Conservation (phyloP, 345 rosid genomes). For the Salix suchowensis region DNA sequence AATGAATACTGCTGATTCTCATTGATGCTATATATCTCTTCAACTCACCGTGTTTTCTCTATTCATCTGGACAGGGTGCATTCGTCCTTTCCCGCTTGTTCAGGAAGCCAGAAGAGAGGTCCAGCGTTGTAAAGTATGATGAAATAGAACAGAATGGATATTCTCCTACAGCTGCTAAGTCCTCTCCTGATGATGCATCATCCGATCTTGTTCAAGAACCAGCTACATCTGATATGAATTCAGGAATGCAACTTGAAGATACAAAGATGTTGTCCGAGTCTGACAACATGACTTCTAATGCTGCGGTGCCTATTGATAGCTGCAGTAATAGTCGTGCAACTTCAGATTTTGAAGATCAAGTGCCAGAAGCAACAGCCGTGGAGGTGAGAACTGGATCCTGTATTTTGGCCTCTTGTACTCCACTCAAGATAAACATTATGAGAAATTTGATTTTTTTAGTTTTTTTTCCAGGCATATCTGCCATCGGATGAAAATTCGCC, state of each 20-base stretch:
- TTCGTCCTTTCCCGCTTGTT: conserved; percentile 85
- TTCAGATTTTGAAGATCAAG: conserved; percentile 51
- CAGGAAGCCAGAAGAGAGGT: conserved; percentile 59
- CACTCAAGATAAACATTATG: not conserved
- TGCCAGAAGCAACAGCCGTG: conserved; percentile 27
- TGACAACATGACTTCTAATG: conserved; percentile 29
- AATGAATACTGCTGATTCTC: not conserved
- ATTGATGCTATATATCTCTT: not conserved
- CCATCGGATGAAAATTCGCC: conserved; percentile 18
- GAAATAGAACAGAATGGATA: conserved; percentile 45
- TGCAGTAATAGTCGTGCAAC: conserved; percentile 41
- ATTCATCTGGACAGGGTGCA: conserved; percentile 38
- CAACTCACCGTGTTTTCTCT: conserved; percentile 1
- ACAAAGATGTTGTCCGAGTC: conserved; percentile 29
- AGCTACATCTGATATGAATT: conserved; percentile 23
- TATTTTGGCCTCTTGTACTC: not conserved
- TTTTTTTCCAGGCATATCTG: conserved; percentile 37
- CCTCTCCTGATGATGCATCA: conserved; percentile 56
- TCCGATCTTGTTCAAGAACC: conserved; percentile 64
- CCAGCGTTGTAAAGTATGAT: conserved; percentile 38
- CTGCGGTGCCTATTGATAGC: conserved; percentile 33
- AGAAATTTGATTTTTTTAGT: not conserved
- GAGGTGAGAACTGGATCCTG: conserved; percentile 35
- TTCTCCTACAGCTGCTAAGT: conserved; percentile 51
- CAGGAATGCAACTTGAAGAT: conserved; percentile 25